phyloP scores from a whole-genome alignment of 495 filamentous ascomycete species.

The Neurospora africana region DNA sequence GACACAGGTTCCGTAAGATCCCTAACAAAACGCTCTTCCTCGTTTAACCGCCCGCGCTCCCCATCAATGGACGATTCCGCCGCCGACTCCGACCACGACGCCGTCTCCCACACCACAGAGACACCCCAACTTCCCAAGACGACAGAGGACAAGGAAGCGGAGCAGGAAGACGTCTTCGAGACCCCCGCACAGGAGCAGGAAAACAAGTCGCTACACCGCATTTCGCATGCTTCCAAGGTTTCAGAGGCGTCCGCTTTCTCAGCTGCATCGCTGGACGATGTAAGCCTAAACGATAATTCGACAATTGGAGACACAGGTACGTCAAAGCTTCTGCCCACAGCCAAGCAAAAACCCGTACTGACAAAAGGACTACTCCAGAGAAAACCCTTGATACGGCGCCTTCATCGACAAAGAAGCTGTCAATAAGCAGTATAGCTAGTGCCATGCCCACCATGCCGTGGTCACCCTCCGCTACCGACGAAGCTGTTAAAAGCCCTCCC shows the following conservation, averaged over 20 bases:
- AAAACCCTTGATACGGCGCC: constrained; percentile 17
- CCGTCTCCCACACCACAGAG: constrained; percentile 13
- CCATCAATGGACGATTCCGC: constrained; percentile 17
- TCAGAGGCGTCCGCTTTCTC: constrained; percentile 12
- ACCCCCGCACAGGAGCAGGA: constrained; percentile 9
- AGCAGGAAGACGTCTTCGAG: neutral
- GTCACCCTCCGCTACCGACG: constrained; percentile 31
- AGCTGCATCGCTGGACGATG: constrained; percentile 45
- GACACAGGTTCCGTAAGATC: constrained; percentile 44
- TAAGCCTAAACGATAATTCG: constrained; percentile 52
- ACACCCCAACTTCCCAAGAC: constrained; percentile 9
- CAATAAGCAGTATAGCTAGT: constrained; percentile 36
- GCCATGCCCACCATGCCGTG: constrained; percentile 47
- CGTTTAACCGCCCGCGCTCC: constrained; percentile 17
- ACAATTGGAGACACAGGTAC: constrained; percentile 19
- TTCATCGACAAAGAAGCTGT: constrained; percentile 30
- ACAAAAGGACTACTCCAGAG: constrained; percentile 5
- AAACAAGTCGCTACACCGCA: constrained; percentile 43
- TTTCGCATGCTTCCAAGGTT: constrained; percentile 41
- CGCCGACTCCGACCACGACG: constrained; percentile 19
- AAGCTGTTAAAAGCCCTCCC: constrained; percentile 24
- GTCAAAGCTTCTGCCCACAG: neutral
- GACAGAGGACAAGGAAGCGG: constrained; percentile 7
- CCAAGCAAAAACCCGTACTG: neutral
- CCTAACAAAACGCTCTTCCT: constrained; percentile 40